Percentiles rank a stretch among this genome's conserved stretches.
phyloP scores from a whole-genome alignment of 2,329 filamentous ascomycete genomes.

The Neonectria magnoliae region DNA sequence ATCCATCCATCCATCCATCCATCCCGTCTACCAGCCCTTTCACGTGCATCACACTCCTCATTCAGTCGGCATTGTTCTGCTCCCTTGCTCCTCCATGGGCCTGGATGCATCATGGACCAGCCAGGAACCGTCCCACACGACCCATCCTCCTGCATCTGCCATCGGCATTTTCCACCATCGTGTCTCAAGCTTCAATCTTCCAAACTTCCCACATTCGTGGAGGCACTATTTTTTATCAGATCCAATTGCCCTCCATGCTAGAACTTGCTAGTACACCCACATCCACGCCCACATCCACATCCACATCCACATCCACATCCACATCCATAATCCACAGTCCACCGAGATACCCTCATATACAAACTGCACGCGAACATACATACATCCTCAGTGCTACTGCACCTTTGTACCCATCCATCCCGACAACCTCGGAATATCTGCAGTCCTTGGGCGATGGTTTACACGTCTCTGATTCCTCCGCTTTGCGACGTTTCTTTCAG shows the following conservation, averaged over 20 bases:
- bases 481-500: neutral
- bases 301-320: neutral
- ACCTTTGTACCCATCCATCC: neutral
- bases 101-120: constrained; percentile 1
- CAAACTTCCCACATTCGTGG: neutral
- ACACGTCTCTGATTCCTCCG: too few relatives aligned
- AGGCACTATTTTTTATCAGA: constrained; percentile 24
- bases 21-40: neutral
- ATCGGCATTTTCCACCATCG: constrained; percentile 21
- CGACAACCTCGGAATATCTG: neutral
- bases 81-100: constrained; percentile 32
- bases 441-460: neutral
- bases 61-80: constrained; percentile 24
- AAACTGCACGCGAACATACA: neutral
- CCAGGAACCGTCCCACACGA: constrained; percentile 30
- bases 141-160: constrained; percentile 19
- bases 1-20: too few relatives aligned
- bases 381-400: neutral
- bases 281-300: constrained; percentile 1
- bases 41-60: constrained; percentile 1
- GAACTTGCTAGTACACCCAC: neutral
- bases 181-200: neutral
- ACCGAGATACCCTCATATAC: neutral
- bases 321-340: constrained; percentile 2
- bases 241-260: constrained; percentile 16